Evolutionary conservation across 352 stramenopile genomes (phyloP), one percentile per base, ranked within the genome.

Genomic region (Globisporangium megalacanthum): DNA sequence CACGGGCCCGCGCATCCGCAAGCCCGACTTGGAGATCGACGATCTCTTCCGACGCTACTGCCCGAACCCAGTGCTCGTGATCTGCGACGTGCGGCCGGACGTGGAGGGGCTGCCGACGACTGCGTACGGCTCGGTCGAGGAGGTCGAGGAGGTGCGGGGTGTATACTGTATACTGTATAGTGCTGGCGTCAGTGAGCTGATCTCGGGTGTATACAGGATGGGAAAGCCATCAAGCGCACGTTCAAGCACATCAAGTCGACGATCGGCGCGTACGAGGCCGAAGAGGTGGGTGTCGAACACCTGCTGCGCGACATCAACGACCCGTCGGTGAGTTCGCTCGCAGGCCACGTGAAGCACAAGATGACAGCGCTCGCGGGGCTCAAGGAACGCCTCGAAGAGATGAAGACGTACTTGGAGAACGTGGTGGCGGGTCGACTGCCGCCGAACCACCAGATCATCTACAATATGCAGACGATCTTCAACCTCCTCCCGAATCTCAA

Each of bases 401-500:
- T 98, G 88, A 97, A 98, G 70, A 83, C 86, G 68, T 99, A 99
- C 71, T 73, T 99, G 29, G 87, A 98, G 69, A 92, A 95, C 53
- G 92, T 97, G 19, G 83, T 96, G 13, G 77, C 79, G 9, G 89
- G 83, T 31, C 73, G 70, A 17, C 59, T 92, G 52, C 83, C 83
- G 37, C 70, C 76, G 29, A 93, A 93, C 69, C 77, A 93, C 68
- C 83, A 93, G 64, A 99, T 99, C 79, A 89, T 99, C 60, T 98
- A 98, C 84, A 99, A 99, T 79, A 96, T 99, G 85, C 97, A 99
- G 83, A 98, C 94, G n/a, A 99, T 99, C 68, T 97, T 99, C 70
- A 99, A 99, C 73, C 71, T 99, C 44, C 75, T 99, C 60, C 97
- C 97, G 25, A 99, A 99, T 76, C 73, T 99, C 29, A 99, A 99